Base-by-base conservation (phyloP, 2,329 filamentous ascomycete genomes). In the Myriosclerotinia curreyana region DNA sequence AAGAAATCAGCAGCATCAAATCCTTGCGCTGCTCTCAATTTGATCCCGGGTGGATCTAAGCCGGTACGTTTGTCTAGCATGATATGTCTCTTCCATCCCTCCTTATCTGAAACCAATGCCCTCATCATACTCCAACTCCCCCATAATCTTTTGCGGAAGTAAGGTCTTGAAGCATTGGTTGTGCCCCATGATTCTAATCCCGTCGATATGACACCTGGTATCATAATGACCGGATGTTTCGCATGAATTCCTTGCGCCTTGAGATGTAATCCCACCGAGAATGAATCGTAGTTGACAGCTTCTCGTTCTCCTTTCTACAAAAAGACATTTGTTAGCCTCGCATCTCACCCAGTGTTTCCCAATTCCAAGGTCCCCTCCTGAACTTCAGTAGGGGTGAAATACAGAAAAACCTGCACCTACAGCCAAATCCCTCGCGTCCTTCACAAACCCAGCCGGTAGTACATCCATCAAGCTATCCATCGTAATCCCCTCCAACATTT, bases 111-210 rank as follows among this genome's bases (percentile, higher is more conserved):
- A 1, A 99, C 91, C 69, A 99, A 79, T 0, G 95, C 94, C 58
- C 89, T 85, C 92, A 99, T 97, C 95, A 99, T 99, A 68, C 86
- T 96, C 95, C 96, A 99, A 70, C 92, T 96, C 5, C 95, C 95
- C 95, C 95, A 99, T 58, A 99, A 79, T 62, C 95, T 83, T 78
- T 96, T 96, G 67, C 95, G 84, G 76, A 99, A 99, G 77, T 98
- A 99, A 65, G 89, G 90, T 44, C 92, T 85, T 9, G 93, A 96
- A 50, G 82, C 80, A 73, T 93, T 90, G 59, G 90, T 87, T 0
- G 95, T 98, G 5, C 94, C 92, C 95, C 95, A 99, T 55, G 92
- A 96, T 77, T 99, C 95, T 31, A 99, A 83, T 1, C 95, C 95
- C 0, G 95, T 98, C 0, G 95, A 98, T 70, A 99, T 99, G 65